Conservation (phyloP, 1,284 basidiomycete genomes). For the Earliella scabrosa region DNA sequence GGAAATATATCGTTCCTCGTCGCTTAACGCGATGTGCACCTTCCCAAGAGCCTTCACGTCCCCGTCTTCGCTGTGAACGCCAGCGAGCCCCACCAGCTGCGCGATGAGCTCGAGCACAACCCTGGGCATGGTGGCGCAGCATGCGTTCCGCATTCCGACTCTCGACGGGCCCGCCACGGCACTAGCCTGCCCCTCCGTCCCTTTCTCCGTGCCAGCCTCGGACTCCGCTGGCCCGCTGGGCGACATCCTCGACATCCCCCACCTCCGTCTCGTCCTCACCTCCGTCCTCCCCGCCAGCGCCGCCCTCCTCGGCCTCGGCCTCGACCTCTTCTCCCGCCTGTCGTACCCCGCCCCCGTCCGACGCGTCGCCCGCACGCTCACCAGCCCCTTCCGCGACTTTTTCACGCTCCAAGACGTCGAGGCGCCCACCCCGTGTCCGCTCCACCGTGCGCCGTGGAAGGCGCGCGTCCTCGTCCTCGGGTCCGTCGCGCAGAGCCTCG, state of each 20-base stretch:
- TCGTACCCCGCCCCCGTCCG: conserved; percentile 36
- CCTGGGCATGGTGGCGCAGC: conserved; percentile 16
- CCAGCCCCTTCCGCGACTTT: conserved; percentile 56
- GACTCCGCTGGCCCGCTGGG: not conserved
- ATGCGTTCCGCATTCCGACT: conserved; percentile 1
- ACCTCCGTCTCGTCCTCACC: conserved; percentile 28
- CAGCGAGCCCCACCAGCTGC: conserved; percentile 9
- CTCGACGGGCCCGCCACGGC: not conserved
- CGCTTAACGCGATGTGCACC: conserved; percentile 20
- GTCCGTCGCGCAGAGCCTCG: conserved; percentile 39
- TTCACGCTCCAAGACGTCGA: conserved; percentile 54
- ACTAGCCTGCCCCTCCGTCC: not conserved
- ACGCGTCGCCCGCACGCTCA: conserved; percentile 33
- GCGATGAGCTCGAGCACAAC: conserved; percentile 11
- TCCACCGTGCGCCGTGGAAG: conserved; percentile 36
- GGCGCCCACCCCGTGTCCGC: conserved; percentile 39
- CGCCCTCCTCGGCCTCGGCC: conserved; percentile 36
- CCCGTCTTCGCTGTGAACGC: conserved; percentile 7
- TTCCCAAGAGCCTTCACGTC: conserved; percentile 23
- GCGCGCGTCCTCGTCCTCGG: conserved; percentile 40
- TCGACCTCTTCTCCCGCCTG: conserved; percentile 35
- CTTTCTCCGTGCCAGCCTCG: not conserved
- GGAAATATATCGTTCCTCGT: conserved; percentile 21
- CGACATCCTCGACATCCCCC: conserved; percentile 14
- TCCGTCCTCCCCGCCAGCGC: conserved; percentile 40